Evolutionary conservation across 495 filamentous ascomycete species (phyloP), one percentile per base, ranked within the genome.

Genomic region (Aspergillus mulundensis): DNA sequence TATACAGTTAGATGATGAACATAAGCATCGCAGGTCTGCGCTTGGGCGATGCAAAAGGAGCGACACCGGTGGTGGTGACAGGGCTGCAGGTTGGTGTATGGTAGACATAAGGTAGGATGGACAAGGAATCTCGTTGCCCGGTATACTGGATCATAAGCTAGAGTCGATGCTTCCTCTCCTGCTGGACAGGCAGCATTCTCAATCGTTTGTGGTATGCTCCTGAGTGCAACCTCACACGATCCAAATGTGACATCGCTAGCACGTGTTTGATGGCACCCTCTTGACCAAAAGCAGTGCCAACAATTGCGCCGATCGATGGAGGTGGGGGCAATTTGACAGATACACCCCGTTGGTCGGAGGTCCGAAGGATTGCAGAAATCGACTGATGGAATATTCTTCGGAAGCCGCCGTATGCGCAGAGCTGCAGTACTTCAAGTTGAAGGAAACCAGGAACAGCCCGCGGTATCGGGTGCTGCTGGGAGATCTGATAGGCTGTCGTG

Each of bases 11-110:
- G 41, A 52, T 24, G 7, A 40, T 19, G 44, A 12, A 46, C 46
- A 54, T 54, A 57, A 58, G 54, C 60, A 58, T 56, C 30, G 30
- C 45, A 52, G 24, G 38, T 20, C 48, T 18, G 47, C 51, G 21
- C 42, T 30, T 50, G 34, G 45, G 16, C 45, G 34, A 55, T 15
- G 40, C 44, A 19, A 41, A 45, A 34, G n/a, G 45, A 39, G n/a
- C 15, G 44, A 21, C 44, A 23, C 34, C 44, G 40, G 19, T n/a
- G 3, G 3, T 36, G 12, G 36, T 39, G 49, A 20, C 41, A 55
- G 18, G 6, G 23, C 43, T 21, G 38, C n/a, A 24, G 48, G 34
- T n/a, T 36, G 32, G 32, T 15, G 24, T 16, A 23, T 18, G 15
- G 24, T 28, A 38, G 42, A 20, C 1, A 44, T 14, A 16, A 44